A percentile compares a stretch with the other conserved stretches of the same genome.
Evolutionary conservation across 164 flowering plant species (phyloP).

Genomic region (Chimonanthus salicifolius): DNA sequence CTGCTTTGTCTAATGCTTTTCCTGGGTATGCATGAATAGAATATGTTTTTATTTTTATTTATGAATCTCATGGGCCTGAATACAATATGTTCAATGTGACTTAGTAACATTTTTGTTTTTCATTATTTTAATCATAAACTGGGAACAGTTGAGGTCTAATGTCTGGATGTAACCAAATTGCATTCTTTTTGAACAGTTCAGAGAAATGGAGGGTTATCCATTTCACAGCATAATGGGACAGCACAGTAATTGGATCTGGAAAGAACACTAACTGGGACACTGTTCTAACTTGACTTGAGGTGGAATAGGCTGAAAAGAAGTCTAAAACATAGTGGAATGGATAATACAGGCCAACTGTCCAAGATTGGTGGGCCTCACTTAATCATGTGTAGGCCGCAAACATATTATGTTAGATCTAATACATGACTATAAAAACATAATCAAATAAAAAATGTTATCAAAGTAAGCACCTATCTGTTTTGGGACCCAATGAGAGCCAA

Average conservation of each 20-base stretch:
- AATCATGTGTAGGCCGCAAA: too few species aligned
- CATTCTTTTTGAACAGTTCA: not conserved
- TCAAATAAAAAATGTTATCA: too few species aligned
- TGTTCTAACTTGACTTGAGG: not conserved
- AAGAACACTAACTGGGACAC: not conserved
- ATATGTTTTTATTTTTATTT: not conserved
- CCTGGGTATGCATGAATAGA: constrained; percentile 10
- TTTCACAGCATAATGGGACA: not conserved
- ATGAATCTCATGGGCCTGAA: not conserved
- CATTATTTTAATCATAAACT: not conserved
- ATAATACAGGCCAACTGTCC: too few species aligned
- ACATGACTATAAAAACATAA: too few species aligned
- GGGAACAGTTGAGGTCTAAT: not conserved
- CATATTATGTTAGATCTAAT: too few species aligned
- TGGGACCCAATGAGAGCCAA: too few species aligned
- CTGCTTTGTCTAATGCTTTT: constrained; percentile 5
- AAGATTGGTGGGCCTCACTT: too few species aligned
- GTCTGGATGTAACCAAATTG: not conserved
- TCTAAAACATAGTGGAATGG: not conserved
- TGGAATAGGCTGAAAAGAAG: not conserved
- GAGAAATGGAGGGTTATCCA: not conserved
- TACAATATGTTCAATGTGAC: not conserved
- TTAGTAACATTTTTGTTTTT: not conserved
- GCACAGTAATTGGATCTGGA: not conserved
- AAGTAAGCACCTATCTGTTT: too few species aligned